phyloP scores from a whole-genome alignment of 1,284 basidiomycete species.

The Thecaphora thlaspeos region DNA sequence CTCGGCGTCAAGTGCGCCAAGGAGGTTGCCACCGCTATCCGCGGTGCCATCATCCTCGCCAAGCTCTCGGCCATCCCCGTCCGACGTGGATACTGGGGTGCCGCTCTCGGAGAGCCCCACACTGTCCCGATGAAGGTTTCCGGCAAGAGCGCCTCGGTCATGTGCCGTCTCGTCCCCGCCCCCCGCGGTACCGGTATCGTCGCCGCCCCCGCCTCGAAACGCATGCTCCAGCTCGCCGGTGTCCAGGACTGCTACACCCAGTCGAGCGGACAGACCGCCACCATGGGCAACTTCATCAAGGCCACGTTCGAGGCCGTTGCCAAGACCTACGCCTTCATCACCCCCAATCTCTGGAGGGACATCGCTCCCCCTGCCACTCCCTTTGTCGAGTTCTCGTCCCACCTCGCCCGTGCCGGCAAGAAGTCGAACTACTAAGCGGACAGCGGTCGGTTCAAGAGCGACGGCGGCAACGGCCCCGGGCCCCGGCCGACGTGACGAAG shows the following conservation, averaged over 20 bases:
- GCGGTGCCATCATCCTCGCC: constrained; percentile 95
- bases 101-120: constrained; percentile 80
- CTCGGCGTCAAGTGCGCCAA: constrained; percentile 99
- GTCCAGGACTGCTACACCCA: constrained; percentile 92
- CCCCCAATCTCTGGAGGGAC: constrained; percentile 91
- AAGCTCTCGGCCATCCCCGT: constrained; percentile 95
- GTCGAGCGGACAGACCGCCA: constrained; percentile 95
- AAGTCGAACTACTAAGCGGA: constrained; percentile 42
- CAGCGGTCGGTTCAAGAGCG: too few relatives aligned
- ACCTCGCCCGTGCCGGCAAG: constrained; percentile 54
- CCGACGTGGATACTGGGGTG: constrained; percentile 98
- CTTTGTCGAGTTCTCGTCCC: constrained; percentile 55
- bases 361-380: constrained; percentile 72
- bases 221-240: constrained; percentile 95
- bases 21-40: constrained; percentile 99
- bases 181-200: constrained; percentile 98
- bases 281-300: constrained; percentile 99
- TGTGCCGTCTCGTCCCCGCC: constrained; percentile 98
- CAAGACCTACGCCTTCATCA: constrained; percentile 95
- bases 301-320: constrained; percentile 96
- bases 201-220: constrained; percentile 95
- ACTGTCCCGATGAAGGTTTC: constrained; percentile 98
- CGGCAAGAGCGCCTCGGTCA: constrained; percentile 98
- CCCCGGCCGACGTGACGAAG: too few relatives aligned
- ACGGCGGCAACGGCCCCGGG: too few relatives aligned